phyloP scores from a whole-genome alignment of 148 eudicot species.

The Arbutus unedo region DNA sequence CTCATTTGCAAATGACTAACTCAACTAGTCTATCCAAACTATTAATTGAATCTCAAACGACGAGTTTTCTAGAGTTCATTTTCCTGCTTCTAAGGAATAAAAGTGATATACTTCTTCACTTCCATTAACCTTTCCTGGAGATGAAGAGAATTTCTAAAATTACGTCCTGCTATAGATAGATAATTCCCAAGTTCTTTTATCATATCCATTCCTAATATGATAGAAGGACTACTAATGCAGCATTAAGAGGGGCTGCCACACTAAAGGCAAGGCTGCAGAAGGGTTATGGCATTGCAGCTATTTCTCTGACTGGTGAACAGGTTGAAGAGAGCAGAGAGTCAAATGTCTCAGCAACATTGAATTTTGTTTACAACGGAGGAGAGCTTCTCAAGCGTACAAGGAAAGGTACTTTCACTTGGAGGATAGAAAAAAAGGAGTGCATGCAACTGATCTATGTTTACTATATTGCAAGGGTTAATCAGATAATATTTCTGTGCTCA shows the following conservation, averaged over 20 bases:
- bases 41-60: neutral
- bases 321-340: slow-evolving; percentile 52
- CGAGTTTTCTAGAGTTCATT: neutral
- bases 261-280: slow-evolving; percentile 68
- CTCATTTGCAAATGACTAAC: neutral
- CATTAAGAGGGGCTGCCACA: slow-evolving; percentile 77
- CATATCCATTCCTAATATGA: neutral
- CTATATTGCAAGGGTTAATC: neutral
- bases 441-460: neutral
- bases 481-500: neutral
- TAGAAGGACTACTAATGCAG: slow-evolving; percentile 29
- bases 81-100: neutral
- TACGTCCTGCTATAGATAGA: neutral
- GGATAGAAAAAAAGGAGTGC: neutral
- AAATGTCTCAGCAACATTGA: slow-evolving; percentile 41
- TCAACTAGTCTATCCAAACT: neutral
- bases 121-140: neutral
- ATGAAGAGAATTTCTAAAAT: neutral
- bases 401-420: slow-evolving; percentile 47
- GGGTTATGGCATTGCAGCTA: slow-evolving; percentile 39
- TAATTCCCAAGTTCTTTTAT: neutral
- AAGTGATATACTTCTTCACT: neutral
- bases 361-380: slow-evolving; percentile 65
- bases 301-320: slow-evolving; percentile 41
- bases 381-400: slow-evolving; percentile 92